A percentile compares a stretch with the other conserved stretches of the same genome.
Evolutionary conservation across 805 yeast genomes (phyloP).

Genomic region (Komagataella mondaviorum): DNA sequence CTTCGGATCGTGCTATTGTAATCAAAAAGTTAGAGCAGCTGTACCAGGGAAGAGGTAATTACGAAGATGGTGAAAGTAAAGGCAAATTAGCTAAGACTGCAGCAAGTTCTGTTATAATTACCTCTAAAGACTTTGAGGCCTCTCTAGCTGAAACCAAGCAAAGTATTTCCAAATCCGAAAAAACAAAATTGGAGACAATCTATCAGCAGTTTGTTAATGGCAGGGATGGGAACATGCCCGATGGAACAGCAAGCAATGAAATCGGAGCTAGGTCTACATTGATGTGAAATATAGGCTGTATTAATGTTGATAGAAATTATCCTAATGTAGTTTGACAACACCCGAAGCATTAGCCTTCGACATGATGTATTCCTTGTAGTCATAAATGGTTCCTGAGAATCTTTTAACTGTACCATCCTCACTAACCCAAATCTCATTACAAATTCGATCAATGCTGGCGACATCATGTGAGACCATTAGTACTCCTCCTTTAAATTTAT

Average conservation of each 20-base stretch:
- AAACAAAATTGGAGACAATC: slow-evolving; percentile 42
- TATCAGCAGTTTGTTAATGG: slow-evolving; percentile 57
- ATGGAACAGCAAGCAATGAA: slow-evolving; percentile 66
- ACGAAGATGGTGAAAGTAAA: slow-evolving; percentile 2
- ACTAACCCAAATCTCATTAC: slow-evolving; percentile 93
- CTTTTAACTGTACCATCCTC: slow-evolving; percentile 72
- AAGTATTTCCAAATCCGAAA: slow-evolving; percentile 72
- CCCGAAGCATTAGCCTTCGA: slow-evolving; percentile 70
- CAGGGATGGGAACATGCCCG: slow-evolving; percentile 81
- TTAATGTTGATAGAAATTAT: background rate
- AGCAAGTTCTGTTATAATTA: slow-evolving; percentile 27
- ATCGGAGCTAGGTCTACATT: slow-evolving; percentile 79
- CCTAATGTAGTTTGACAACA: slow-evolving; percentile 75
- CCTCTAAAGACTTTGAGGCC: slow-evolving; percentile 37
- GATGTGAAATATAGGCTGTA: slow-evolving; percentile 33
- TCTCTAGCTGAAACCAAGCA: slow-evolving; percentile 73
- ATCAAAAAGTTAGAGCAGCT: slow-evolving; percentile 10
- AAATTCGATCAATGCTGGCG: slow-evolving; percentile 72
- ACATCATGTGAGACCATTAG: slow-evolving; percentile 98
- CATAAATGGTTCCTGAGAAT: slow-evolving; percentile 75
- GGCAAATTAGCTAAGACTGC: slow-evolving; percentile 1
- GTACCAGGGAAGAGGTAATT: slow-evolving; percentile 3
- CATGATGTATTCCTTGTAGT: slow-evolving; percentile 80
- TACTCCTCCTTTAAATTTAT: slow-evolving; percentile 86
- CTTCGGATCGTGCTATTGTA: slow-evolving; percentile 4